phyloP scores from a whole-genome alignment of 192 early-diverging fungal species.

The Funneliformis mosseae region DNA sequence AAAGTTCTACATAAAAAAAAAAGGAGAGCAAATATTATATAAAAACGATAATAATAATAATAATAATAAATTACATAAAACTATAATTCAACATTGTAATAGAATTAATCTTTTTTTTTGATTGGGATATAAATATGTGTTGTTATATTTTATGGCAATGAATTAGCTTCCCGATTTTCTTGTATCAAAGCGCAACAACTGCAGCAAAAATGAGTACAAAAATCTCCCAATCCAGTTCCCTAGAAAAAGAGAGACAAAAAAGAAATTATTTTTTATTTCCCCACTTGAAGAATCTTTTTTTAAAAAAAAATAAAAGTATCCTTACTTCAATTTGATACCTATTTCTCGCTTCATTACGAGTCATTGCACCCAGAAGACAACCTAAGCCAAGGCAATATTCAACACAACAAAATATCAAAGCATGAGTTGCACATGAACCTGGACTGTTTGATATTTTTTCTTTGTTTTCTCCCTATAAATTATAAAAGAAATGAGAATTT shows the following conservation, averaged over 20 bases:
- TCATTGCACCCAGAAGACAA: not conserved
- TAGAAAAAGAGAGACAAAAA: not conserved
- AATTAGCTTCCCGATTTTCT: not conserved
- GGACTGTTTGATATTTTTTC: not conserved
- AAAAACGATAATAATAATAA: no score
- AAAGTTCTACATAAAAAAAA: no score
- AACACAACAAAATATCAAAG: not conserved
- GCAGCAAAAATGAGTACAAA: not conserved
- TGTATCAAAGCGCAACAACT: not conserved
- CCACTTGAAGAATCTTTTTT: not conserved
- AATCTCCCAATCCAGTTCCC: not conserved
- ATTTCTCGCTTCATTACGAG: not conserved
- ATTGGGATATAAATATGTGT: no score
- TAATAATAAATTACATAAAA: no score
- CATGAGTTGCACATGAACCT: not conserved
- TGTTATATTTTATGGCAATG: not conserved
- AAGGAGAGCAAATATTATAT: no score
- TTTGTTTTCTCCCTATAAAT: constrained; percentile 5
- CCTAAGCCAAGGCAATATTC: not conserved
- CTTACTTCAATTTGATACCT: not conserved
- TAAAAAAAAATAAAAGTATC: not conserved
- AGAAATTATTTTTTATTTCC: not conserved
- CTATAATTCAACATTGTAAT: no score
- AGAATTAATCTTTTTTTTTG: no score
- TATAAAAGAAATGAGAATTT: not conserved